Base-by-base conservation (phyloP, 148 eudicot species). In the Diospyros lotus region DNA sequence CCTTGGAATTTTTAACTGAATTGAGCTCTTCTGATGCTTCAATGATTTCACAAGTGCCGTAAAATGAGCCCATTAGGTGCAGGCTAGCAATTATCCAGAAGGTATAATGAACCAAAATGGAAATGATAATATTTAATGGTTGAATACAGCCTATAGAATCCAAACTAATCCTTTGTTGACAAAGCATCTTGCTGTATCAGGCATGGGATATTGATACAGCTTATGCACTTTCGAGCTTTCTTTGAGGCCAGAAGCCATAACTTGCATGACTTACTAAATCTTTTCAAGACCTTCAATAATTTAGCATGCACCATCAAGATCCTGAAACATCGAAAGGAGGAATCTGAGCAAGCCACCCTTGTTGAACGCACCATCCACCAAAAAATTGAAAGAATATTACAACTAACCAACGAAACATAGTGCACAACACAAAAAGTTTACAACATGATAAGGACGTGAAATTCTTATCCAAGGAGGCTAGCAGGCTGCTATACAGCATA, bases 31-130 rank as follows among this genome's bases (percentile, higher is more conserved):
- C 97, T 28, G 87, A 89, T 66, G 75, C 75, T 76, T 92, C 98
- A 51, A 87, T 77, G 77, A 94, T 90, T 76, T 92, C 98, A 83
- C 84, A 82, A 60, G 69, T 90, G 52, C 90, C 86, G 42, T 85
- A 79, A 76, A 74, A 83, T 74, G 77, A 58, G 74, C 63, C 73
- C 81, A 68, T 66, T 13, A 58, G 64, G 11, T 17, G 42, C 12
- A 48, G 15, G 3, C 51, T 62, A 1, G 28, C 69, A 9, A 4
- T 10, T 59, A 53, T 69, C 17, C 38, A 14, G 9, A 28, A 28
- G 64, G 68, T 53, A 4, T 41, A 50, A 28, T 38, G 14, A 64
- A 64, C 9, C 12, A 66, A 55, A 17, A 66, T 14, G 64, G 50
- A 48, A 51, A 52, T 17, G 3, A 11, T 14, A 56, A 56, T 56